A percentile compares a stretch with the other conserved stretches of the same genome.
Evolutionary conservation across 1,284 basidiomycete genomes (phyloP).

Genomic region (Somion occarium): DNA sequence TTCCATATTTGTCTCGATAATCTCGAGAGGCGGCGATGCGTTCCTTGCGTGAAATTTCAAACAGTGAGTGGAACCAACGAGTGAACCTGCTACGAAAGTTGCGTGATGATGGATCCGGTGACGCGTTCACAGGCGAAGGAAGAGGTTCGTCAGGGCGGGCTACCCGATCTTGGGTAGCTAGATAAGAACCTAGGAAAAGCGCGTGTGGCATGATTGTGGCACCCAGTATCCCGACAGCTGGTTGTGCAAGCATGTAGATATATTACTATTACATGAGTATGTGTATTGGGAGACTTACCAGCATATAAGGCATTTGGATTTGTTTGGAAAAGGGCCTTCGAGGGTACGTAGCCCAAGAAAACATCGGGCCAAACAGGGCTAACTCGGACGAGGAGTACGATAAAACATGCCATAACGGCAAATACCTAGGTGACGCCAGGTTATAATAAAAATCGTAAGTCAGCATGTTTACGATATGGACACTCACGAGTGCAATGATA

Average conservation of each 20-base stretch:
- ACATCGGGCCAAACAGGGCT: conserved; percentile 70
- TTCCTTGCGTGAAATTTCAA: conserved; percentile 22
- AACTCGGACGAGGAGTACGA: conserved; percentile 69
- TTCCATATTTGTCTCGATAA: conserved; percentile 25
- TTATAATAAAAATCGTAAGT: conserved; percentile 8
- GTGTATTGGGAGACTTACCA: conserved; percentile 35
- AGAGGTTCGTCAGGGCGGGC: conserved; percentile 11
- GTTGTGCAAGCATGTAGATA: conserved; percentile 56
- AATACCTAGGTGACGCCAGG: conserved; percentile 47
- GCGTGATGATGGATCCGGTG: background rate
- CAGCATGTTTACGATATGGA: conserved; percentile 24
- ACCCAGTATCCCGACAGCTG: conserved; percentile 78
- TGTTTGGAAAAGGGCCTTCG: conserved; percentile 49
- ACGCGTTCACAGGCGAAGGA: conserved; percentile 16
- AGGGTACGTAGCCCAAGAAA: conserved; percentile 83
- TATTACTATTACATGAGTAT: conserved; percentile 31
- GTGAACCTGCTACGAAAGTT: background rate
- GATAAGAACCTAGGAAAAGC: conserved; percentile 82
- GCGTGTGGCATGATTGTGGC: conserved; percentile 90
- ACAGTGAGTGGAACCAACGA: conserved; percentile 15
- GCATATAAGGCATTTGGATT: conserved; percentile 67
- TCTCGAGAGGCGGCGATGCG: conserved; percentile 20
- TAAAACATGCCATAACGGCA: conserved; percentile 75
- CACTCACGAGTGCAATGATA: conserved; percentile 53
- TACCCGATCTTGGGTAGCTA: conserved; percentile 58